Percentiles rank a stretch among this genome's conserved stretches.
Evolutionary conservation across 148 eudicot genomes (phyloP).

Genomic region (Amaranthus hypochondriacus): DNA sequence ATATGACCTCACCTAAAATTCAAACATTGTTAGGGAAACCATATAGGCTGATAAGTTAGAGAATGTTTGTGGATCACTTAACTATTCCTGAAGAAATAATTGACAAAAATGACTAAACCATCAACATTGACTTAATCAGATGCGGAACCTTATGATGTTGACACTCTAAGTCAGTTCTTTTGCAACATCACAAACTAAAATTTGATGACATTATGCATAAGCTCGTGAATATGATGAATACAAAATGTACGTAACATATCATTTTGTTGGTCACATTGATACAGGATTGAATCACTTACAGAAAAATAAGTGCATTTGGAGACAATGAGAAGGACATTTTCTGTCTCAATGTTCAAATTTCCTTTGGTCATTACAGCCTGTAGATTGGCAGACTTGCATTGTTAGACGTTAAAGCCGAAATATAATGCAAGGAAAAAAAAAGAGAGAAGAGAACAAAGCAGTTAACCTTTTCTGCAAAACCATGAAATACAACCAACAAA

Average conservation of each 20-base stretch:
- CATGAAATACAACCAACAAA: constrained; percentile 48
- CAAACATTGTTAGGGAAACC: constrained; percentile 2
- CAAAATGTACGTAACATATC: neutral
- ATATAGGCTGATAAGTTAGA: neutral
- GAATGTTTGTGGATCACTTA: neutral
- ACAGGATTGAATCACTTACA: constrained; percentile 36
- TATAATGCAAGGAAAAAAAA: neutral
- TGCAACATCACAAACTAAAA: neutral
- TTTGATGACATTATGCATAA: neutral
- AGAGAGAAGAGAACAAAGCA: constrained; percentile 8
- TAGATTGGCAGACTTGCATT: neutral
- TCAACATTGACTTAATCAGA: too few species aligned
- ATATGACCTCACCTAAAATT: constrained; percentile 65
- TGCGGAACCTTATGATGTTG: too few species aligned
- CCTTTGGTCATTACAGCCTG: constrained; percentile 38
- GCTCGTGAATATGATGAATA: constrained; percentile 1
- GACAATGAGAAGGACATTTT: constrained; percentile 45
- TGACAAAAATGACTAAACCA: neutral
- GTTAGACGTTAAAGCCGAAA: neutral
- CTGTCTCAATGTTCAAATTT: constrained; percentile 37
- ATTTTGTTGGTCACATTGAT: neutral
- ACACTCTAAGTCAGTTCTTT: neutral
- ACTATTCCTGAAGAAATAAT: neutral
- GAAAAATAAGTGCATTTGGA: constrained; percentile 66
- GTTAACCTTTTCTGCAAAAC: constrained; percentile 42